phyloP scores from a whole-genome alignment of 73 alveolate genomes.

The Stentor roeselii region DNA sequence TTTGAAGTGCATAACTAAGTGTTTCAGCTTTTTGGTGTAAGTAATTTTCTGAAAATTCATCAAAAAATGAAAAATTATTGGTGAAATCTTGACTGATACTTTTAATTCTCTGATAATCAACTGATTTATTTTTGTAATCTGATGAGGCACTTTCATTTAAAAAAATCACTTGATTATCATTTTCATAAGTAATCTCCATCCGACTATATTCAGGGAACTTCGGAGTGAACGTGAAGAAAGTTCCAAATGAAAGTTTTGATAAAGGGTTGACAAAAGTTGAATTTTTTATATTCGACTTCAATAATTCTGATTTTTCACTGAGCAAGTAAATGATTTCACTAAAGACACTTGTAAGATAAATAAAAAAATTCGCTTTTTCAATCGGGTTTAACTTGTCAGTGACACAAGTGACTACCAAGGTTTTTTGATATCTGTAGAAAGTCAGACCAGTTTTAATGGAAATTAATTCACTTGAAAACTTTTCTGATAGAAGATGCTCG shows the following conservation, averaged over 20 bases:
- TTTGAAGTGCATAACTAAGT: too few relatives aligned
- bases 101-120: too few relatives aligned
- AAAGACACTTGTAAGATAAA: not conserved
- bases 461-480: not conserved
- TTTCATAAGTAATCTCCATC: too few relatives aligned
- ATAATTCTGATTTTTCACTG: not conserved
- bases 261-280: not conserved
- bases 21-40: too few relatives aligned
- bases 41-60: too few relatives aligned
- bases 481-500: not conserved
- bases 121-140: too few relatives aligned
- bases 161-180: too few relatives aligned
- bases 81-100: too few relatives aligned
- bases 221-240: not conserved
- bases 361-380: too few relatives aligned
- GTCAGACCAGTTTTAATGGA: not conserved
- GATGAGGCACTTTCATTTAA: too few relatives aligned
- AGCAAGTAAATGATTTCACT: not conserved
- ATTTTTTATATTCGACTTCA: not conserved
- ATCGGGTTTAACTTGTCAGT: not conserved
- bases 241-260: not conserved
- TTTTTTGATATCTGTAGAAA: not conserved
- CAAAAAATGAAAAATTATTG: too few relatives aligned
- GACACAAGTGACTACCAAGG: not conserved
- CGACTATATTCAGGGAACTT: not conserved